phyloP scores from a whole-genome alignment of 352 stramenopile species.

The Phytophthora cryptogea region DNA sequence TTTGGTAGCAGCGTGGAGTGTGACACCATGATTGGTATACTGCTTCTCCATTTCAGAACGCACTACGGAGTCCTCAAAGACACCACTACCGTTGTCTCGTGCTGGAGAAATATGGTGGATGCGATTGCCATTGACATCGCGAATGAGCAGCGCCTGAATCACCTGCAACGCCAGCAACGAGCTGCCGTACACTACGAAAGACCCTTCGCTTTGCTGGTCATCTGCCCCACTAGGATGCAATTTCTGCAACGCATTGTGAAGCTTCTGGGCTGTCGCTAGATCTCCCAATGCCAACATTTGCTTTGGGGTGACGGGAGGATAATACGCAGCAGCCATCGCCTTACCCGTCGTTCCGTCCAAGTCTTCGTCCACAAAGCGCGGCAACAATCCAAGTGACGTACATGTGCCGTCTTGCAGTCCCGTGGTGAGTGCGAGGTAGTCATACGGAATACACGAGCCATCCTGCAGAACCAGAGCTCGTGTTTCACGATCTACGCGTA shows the following conservation, averaged over 20 bases:
- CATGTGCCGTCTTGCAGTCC: constrained; percentile 69
- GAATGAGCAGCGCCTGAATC: constrained; percentile 54
- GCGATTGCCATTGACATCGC: constrained; percentile 42
- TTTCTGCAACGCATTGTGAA: constrained; percentile 25
- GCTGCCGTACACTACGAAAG: constrained; percentile 67
- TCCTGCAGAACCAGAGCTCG: constrained; percentile 81
- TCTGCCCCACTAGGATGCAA: constrained; percentile 2
- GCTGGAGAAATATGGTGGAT: constrained; percentile 65
- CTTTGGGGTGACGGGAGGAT: constrained; percentile 24
- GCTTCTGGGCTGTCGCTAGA: constrained; percentile 21
- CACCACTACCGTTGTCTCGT: constrained; percentile 29
- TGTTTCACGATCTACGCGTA: constrained; percentile 71
- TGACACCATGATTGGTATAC: constrained; percentile 41
- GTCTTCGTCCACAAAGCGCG: constrained; percentile 50
- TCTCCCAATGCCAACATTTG: constrained; percentile 37
- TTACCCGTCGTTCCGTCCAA: constrained; percentile 11
- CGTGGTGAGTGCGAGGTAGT: constrained; percentile 79
- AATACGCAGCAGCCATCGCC: constrained; percentile 25
- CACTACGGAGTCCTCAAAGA: constrained; percentile 70
- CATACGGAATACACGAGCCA: constrained; percentile 83
- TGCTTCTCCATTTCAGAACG: constrained; percentile 65
- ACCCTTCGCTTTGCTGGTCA: constrained; percentile 11
- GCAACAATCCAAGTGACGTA: constrained; percentile 44
- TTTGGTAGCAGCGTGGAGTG: constrained; percentile 50
- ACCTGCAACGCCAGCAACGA: constrained; percentile 73